Evolutionary conservation across 768 basidiomycete species (phyloP), one percentile per base, ranked within the genome.

Genomic region (Amanita rubescens): DNA sequence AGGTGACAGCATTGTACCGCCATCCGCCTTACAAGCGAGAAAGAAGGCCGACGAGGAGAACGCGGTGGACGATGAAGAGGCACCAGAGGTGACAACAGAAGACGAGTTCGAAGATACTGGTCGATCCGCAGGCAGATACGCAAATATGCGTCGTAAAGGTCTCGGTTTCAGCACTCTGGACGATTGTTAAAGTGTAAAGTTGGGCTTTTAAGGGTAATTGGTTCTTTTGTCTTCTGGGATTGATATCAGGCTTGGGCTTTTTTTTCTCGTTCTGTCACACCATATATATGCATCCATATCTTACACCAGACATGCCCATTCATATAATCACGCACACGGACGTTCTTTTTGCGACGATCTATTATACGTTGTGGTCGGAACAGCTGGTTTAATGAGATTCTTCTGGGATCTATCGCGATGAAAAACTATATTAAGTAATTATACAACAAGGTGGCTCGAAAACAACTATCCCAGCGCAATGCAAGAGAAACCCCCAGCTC

Each of bases 71-170:
- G 81, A 82, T 7, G 77, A 79, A 22, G 80, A 81, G 41, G 60
- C 57, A 1, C 57, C 62, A 19, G 78, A 75, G 54, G 69, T 73
- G 39, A 81, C 77, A 37, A 83, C 85, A 35, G 88, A 91, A 59
- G 89, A 93, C 52, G 88, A 91, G 63, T 79, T 82, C 53, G 85
- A 84, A 58, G 87, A 89, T 56, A 77, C 75, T 38, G 73, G 67
- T 52, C 76, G 63, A 64, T 78, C 79, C 49, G 85, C 80, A 10
- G 89, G 89, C 32, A 75, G 89, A 46, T 88, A 89, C 68, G 82
- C 89, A 22, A 73, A 74, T 61, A 69, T 71, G 60, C 70, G 76
- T 60, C 64, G 75, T 66, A 79, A 77, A 68, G 77, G 73, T 33
- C 63, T 74, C 43, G 67, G 70, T 30, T 73, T 75, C 53, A 71